phyloP scores from a whole-genome alignment of 1,139 yeast genomes.

The Blastobotrys illinoisensis region DNA sequence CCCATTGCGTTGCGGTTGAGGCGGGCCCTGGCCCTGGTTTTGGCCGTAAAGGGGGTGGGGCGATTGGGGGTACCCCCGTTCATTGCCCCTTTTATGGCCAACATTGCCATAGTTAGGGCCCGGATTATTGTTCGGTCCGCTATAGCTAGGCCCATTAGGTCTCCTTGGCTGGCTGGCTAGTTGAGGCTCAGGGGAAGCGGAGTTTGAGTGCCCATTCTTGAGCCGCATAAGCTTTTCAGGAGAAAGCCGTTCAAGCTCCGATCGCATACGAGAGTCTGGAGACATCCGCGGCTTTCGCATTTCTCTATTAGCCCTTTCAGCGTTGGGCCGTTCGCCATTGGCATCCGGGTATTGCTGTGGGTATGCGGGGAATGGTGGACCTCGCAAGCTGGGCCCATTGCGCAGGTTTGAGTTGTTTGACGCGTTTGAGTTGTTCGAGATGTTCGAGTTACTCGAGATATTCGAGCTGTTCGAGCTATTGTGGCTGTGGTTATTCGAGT shows the following conservation, averaged over 20 bases:
- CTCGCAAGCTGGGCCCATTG: too few species aligned
- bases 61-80: not conserved
- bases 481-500: not conserved
- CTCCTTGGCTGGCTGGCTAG: too few species aligned
- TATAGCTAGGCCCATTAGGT: not conserved
- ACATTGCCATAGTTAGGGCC: not conserved
- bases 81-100: too few species aligned
- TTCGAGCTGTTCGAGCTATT: not conserved
- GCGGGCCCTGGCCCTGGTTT: not conserved
- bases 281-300: not conserved
- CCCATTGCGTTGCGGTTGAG: not conserved
- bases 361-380: too few species aligned
- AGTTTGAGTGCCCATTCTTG: not conserved
- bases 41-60: not conserved
- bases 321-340: not conserved
- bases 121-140: too few species aligned
- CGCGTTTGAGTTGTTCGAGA: too few species aligned
- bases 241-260: not conserved
- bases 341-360: slow-evolving; percentile 3
- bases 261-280: not conserved
- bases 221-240: not conserved
- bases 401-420: too few species aligned
- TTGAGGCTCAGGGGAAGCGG: not conserved
- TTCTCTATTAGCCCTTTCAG: not conserved
- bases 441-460: too few species aligned